Conservation (phyloP, 306 rosid genomes). For the Rosa rugosa region DNA sequence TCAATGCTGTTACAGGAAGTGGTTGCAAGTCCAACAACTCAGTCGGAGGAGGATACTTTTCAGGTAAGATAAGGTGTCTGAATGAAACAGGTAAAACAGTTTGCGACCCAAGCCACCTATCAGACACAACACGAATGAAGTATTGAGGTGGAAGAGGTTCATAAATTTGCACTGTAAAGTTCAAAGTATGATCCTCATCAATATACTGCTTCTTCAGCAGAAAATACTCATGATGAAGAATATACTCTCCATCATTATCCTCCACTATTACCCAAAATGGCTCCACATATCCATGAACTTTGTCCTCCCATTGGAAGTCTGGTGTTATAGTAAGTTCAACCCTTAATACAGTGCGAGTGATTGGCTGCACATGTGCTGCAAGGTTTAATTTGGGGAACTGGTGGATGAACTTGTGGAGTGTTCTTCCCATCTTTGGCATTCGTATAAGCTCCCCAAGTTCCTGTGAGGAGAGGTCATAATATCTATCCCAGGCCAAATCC, state of each 20-base stretch:
- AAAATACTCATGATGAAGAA: conserved; percentile 89
- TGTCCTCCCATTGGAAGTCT: conserved; percentile 95
- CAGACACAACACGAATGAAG: conserved; percentile 86
- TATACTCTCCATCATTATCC: conserved; percentile 89
- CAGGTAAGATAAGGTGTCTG: conserved; percentile 90
- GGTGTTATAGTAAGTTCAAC: conserved; percentile 92
- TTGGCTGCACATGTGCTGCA: conserved; percentile 96
- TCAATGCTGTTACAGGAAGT: conserved; percentile 85
- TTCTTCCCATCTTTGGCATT: conserved; percentile 84
- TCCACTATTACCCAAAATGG: conserved; percentile 97
- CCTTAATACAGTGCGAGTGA: conserved; percentile 86
- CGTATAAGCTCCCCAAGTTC: conserved; percentile 93
- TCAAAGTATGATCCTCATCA: conserved; percentile 88
- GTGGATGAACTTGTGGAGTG: conserved; percentile 80
- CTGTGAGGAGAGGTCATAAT: conserved; percentile 88
- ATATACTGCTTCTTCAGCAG: conserved; percentile 82
- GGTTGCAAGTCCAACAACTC: conserved; percentile 92
- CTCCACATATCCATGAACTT: conserved; percentile 92
- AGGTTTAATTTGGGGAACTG: conserved; percentile 93
- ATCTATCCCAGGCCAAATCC: conserved; percentile 96
- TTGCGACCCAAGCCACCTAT: conserved; percentile 89
- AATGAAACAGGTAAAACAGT: conserved; percentile 91
- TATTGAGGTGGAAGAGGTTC: conserved; percentile 96
- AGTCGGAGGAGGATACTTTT: conserved; percentile 95
- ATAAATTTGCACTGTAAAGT: conserved; percentile 82